Evolutionary conservation across 23 red algal genomes (phyloP), one percentile per base, ranked within the genome.

Genomic region (Gracilariopsis chorda): DNA sequence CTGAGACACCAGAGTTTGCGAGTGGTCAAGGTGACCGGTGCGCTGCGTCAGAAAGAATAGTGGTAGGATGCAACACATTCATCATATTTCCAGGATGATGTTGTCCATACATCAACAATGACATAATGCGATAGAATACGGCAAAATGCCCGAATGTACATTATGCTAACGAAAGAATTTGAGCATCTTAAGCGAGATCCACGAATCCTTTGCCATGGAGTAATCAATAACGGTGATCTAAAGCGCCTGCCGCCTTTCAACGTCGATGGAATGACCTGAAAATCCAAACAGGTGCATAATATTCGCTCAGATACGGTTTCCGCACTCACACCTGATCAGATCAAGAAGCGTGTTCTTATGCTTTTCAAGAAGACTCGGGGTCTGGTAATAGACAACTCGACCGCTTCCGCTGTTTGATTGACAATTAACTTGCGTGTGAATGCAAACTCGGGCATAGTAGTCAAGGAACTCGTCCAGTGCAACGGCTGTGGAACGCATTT

Each of bases 221-320:
- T 98, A 20, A 82, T 94, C 42, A 94, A 78, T 32, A 88, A 52
- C 4, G 95, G 92, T 1, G 95, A 98, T 40, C 39, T 70, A 40
- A 94, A 94, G 52, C 83, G 86, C 41, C 72, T 86, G 44, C 72
- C 94, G 65, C 37, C 91, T 29, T 91, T 98, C 36, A 98, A 98
- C 64, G 48, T 98, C 3, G 90, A 98, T 29, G 64, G 95, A 16
- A 43, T 98, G 17, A 86, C 94, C 13, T 78, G 65, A 80, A 98
- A 98, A 55, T 80, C 83, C 9, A 94, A 94, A 82, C 74, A 80
- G 20, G 45, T 79, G n/a, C 86, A 94, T 40, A 80, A 82, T 48
- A 95, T 98, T 40, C 57, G 71, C 12, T 46, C 40, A 32, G 58
- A 98, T 33, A 41, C 55, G 3, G 36, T 95, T 46, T 80, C 77